Evolutionary conservation across 2,329 filamentous ascomycete genomes (phyloP).

Genomic region (Penicillium sp.): DNA sequence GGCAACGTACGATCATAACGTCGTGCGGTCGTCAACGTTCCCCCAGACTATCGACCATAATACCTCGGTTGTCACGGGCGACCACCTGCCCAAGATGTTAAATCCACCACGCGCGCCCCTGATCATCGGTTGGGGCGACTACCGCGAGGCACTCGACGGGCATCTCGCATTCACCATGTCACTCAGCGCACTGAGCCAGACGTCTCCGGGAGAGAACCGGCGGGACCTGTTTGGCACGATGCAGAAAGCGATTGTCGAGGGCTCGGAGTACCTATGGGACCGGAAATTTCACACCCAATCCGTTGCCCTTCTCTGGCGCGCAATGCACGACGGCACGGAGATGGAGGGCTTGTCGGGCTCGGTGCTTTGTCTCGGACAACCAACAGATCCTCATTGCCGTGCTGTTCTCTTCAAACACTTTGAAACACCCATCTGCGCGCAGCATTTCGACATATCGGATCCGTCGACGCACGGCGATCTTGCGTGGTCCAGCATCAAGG

Average conservation of each 20-base stretch:
- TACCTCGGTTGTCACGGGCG: constrained; percentile 11
- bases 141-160: constrained; percentile 13
- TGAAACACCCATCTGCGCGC: constrained; percentile 12
- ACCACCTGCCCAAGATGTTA: constrained; percentile 7
- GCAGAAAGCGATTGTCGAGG: constrained; percentile 13
- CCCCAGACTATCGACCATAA: constrained; percentile 13
- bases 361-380: constrained; percentile 15
- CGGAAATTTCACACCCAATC: constrained; percentile 11
- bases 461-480: constrained; percentile 5
- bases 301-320: constrained; percentile 15
- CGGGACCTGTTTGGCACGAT: constrained; percentile 6
- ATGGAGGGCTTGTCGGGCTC: constrained; percentile 14
- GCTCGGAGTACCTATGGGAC: constrained; percentile 16
- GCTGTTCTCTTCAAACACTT: constrained; percentile 16
- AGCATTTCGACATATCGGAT: constrained; percentile 6
- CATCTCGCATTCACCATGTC: constrained; percentile 10
- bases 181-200: constrained; percentile 1
- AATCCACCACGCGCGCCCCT: constrained; percentile 10
- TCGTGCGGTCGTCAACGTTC: constrained; percentile 9
- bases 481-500: constrained; percentile 13
- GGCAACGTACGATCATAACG: constrained; percentile 12
- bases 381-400: constrained; percentile 9
- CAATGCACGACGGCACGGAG: constrained; percentile 11
- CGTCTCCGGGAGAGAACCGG: neutral
- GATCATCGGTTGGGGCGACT: constrained; percentile 15